Evolutionary conservation across 208 protist genomes (phyloP).

Genomic region (Wallacemonas rigidus): DNA sequence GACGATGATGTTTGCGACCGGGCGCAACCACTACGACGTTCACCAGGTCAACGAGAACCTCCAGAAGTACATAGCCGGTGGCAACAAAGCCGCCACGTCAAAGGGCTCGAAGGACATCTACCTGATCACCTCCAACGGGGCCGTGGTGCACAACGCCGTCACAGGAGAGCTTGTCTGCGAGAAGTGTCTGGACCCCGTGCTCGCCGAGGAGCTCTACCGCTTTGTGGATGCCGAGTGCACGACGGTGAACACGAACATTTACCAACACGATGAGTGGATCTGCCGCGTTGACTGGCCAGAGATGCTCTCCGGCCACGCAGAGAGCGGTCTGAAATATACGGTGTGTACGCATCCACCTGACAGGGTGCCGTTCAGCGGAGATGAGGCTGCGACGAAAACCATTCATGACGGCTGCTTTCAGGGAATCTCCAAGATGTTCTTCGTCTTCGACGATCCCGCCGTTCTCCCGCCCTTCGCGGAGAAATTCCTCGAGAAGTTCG

Average conservation of each 20-base stretch:
- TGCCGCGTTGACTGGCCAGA: conserved; percentile 45
- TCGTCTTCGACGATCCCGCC: conserved; percentile 28
- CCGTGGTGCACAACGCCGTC: conserved; percentile 49
- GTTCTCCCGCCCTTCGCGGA: conserved; percentile 19
- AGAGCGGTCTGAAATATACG: conserved; percentile 38
- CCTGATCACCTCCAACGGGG: conserved; percentile 63
- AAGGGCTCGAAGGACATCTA: conserved; percentile 25
- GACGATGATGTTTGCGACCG: conserved; percentile 50
- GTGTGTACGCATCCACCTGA: conserved; percentile 16
- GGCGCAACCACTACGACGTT: conserved; percentile 49
- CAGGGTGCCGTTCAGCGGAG: background rate
- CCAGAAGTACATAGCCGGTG: conserved; percentile 32
- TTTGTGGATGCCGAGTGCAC: conserved; percentile 22
- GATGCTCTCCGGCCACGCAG: conserved; percentile 38
- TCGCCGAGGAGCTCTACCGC: conserved; percentile 41
- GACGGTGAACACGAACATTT: conserved; percentile 58
- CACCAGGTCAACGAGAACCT: conserved; percentile 42
- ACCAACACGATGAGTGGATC: conserved; percentile 63
- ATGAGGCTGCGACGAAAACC: conserved; percentile 13
- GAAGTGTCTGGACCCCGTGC: conserved; percentile 23
- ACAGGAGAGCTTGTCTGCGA: conserved; percentile 31
- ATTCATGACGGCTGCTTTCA: conserved; percentile 31
- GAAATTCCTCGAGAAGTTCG: conserved; percentile 22
- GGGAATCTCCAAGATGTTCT: conserved; percentile 48
- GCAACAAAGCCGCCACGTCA: background rate